These are phyloP conservation scores for Daldinia sp. DNA, from an alignment of 2,329 filamentous ascomycete species.

Conservation along the genomic window DNA sequence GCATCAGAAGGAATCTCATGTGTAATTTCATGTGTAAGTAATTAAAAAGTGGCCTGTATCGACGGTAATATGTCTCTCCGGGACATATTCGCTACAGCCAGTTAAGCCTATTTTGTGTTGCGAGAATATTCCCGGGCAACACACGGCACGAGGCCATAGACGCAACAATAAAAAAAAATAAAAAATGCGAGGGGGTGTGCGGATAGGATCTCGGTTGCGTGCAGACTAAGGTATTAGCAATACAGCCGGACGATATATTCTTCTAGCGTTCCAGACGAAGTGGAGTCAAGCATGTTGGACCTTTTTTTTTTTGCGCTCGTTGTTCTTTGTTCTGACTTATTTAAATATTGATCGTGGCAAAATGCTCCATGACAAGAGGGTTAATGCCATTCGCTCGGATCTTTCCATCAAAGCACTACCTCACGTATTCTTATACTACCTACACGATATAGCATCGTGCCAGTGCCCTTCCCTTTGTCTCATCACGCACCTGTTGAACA, in stretches of 20 bases:
- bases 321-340: neutral
- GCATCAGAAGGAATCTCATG: conserved; percentile 31
- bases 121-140: conserved; percentile 33
- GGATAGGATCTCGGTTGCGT: conserved; percentile 37
- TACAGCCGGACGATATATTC: conserved; percentile 40
- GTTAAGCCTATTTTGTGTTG: conserved; percentile 44
- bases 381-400: conserved; percentile 27
- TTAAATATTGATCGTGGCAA: conserved; percentile 4
- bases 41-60: conserved; percentile 26
- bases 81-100: conserved; percentile 32
- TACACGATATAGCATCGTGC: neutral
- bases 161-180: conserved; percentile 12
- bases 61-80: conserved; percentile 37
- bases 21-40: conserved; percentile 20
- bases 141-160: conserved; percentile 25
- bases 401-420: neutral
- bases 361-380: neutral
- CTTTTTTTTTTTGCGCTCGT: conserved; percentile 11
- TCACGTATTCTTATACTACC: conserved; percentile 10
- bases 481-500: neutral
- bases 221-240: conserved; percentile 40
- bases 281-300: conserved; percentile 34
- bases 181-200: conserved; percentile 28
- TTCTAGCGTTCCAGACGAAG: conserved; percentile 40
- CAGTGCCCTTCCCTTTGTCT: neutral